Evolutionary conservation across 2,329 filamentous ascomycete species (phyloP), one percentile per base, ranked within the genome.

Genomic region (Alternaria consortialis): DNA sequence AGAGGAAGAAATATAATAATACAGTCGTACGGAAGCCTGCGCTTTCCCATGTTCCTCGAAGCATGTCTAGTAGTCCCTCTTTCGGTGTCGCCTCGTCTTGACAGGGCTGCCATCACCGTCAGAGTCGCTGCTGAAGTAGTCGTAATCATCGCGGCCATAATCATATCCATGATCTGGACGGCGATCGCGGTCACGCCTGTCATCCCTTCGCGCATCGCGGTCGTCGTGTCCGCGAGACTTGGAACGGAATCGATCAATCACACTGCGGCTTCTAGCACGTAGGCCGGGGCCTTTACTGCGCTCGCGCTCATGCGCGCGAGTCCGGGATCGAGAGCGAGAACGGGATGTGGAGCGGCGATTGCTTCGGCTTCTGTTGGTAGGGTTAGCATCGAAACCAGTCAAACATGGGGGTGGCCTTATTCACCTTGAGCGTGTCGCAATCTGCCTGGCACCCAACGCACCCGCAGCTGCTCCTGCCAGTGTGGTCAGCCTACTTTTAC

Each of bases 401-500:
- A 57, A 54, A 8, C 5, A 8, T n/a, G 7, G 29, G 32, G 15
- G n/a, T 44, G 15, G 13, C 53, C 7, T 7, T 32, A 64, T 63
- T 31, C 53, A 69, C 66, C 64, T 66, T 11, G 65, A 67, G 9
- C 66, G 52, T 37, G 59, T 57, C 32, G 68, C 67, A 23, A 72
- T 60, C n/a, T 64, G 71, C 39, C 72, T 69, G 4, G 69, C 74
- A 39, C 76, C 75, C 23, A 77, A 53, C 17, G 72, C 76, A 56
- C 76, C 76, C 25, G 77, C 74, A 23, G 75, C 77, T 31, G 73
- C 75, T 62, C 77, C 77, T 77, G 74, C 73, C 52, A 78, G 60
- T 56, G 75, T 75, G 43, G 75, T 77, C 64, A 79, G 74, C 66
- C 68, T 75, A 59, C 74, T 72, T 52, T 74, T 71, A 44, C 75